Evolutionary conservation across 2,329 filamentous ascomycete genomes (phyloP).

Genomic region (Apiospora saccharicola): DNA sequence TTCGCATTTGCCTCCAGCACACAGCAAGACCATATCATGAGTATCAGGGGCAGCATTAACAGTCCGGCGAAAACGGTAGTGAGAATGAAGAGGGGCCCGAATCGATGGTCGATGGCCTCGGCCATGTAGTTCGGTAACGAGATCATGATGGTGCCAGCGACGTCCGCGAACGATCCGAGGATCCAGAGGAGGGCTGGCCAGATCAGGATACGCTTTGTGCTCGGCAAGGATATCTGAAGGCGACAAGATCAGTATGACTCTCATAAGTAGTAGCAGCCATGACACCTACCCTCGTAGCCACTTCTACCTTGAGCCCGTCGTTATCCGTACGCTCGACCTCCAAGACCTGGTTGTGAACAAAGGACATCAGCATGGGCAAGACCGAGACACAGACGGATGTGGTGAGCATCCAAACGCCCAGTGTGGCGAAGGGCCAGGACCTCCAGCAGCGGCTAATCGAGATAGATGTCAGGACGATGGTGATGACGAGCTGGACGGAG

Average conservation of each 20-base stretch:
- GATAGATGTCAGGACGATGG: not conserved
- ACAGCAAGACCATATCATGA: not conserved
- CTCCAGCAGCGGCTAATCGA: not conserved
- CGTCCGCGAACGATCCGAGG: not conserved
- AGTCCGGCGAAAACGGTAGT: not conserved
- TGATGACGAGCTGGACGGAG: not conserved
- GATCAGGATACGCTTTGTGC: not conserved
- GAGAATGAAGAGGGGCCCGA: not conserved
- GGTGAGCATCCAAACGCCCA: slow-evolving; percentile 4
- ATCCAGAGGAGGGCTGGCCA: slow-evolving; percentile 1
- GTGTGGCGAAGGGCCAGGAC: not conserved
- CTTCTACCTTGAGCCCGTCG: not conserved
- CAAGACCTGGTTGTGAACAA: not conserved
- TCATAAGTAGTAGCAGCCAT: not conserved
- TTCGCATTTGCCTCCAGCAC: not conserved
- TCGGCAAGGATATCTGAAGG: not conserved
- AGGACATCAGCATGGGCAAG: not conserved
- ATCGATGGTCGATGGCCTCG: not conserved
- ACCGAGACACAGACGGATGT: not conserved
- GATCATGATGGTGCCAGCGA: not conserved
- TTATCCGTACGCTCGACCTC: not conserved
- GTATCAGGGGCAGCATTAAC: not conserved
- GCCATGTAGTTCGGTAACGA: not conserved
- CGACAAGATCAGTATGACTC: not conserved
- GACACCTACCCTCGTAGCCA: not conserved